Conservation (phyloP, 2,329 filamentous ascomycete genomes). For the Exophiala calicioides region DNA sequence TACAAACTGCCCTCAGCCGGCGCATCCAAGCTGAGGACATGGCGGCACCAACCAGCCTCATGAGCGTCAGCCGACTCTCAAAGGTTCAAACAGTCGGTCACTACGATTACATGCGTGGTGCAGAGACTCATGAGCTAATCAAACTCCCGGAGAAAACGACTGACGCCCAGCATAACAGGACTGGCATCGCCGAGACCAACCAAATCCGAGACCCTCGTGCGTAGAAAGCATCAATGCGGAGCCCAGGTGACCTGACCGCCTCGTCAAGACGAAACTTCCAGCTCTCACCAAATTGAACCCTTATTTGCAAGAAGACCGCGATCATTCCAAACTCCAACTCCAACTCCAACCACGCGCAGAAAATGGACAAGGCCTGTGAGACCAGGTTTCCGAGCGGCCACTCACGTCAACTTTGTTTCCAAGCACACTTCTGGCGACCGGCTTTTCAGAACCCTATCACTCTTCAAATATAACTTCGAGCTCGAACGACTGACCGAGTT, state of each 20-base stretch:
- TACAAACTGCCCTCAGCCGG: no score
- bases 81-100: no score
- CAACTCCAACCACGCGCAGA: no score
- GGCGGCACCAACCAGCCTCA: no score
- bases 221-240: neutral
- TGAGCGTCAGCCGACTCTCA: no score
- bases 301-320: neutral
- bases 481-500: constrained; percentile 24
- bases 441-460: no score
- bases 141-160: no score
- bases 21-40: no score
- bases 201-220: neutral
- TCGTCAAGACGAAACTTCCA: neutral
- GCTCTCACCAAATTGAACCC: neutral
- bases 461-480: constrained; percentile 23
- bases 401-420: neutral
- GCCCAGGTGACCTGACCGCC: constrained; percentile 1
- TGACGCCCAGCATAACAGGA: neutral
- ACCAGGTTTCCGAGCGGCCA: no score
- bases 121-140: no score
- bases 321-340: neutral
- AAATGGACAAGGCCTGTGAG: no score
- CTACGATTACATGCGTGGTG: no score
- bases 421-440: neutral
- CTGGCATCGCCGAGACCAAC: neutral